phyloP scores from a whole-genome alignment of 495 filamentous ascomycete genomes.

The Staphylotrichum tortipilum region DNA sequence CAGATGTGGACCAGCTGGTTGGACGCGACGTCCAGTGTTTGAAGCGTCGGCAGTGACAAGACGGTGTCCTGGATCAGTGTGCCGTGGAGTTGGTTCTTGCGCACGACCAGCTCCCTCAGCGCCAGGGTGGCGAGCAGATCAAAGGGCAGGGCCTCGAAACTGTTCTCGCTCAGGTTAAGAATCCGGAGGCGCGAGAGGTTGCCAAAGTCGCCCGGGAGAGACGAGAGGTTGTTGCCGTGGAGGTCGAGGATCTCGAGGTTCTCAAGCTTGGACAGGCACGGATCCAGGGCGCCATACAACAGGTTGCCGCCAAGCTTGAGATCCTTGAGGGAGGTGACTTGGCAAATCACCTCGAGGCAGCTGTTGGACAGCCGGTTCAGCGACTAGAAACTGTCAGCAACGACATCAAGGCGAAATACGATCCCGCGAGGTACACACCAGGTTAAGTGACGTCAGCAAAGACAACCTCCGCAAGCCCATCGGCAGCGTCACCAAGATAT shows the following conservation, averaged over 20 bases:
- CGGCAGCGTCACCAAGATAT: slow-evolving; percentile 62
- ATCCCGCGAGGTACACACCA: slow-evolving; percentile 54
- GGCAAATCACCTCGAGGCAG: slow-evolving; percentile 60
- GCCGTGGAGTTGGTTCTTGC: slow-evolving; percentile 70
- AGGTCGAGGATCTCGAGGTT: slow-evolving; percentile 75
- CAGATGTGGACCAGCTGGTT: slow-evolving; percentile 57
- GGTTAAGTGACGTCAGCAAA: slow-evolving; percentile 67
- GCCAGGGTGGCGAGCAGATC: slow-evolving; percentile 56
- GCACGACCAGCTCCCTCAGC: slow-evolving; percentile 63
- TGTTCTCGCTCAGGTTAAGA: slow-evolving; percentile 70
- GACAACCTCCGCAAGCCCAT: slow-evolving; percentile 64
- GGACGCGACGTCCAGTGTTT: slow-evolving; percentile 63
- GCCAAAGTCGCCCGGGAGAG: slow-evolving; percentile 59
- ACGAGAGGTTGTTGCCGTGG: slow-evolving; percentile 69
- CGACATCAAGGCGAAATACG: not conserved
- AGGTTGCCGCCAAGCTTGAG: slow-evolving; percentile 75
- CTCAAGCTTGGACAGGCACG: slow-evolving; percentile 47
- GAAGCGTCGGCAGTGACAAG: slow-evolving; percentile 50
- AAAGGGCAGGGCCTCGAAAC: slow-evolving; percentile 60
- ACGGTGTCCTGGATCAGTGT: slow-evolving; percentile 57
- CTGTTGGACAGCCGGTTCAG: slow-evolving; percentile 68
- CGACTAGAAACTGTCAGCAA: slow-evolving; percentile 41
- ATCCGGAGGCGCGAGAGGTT: slow-evolving; percentile 57
- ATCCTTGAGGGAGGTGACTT: slow-evolving; percentile 63
- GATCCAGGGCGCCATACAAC: slow-evolving; percentile 55